Evolutionary conservation across 2,329 filamentous ascomycete species (phyloP).

Genomic region (Chaetomiaceae sp.): DNA sequence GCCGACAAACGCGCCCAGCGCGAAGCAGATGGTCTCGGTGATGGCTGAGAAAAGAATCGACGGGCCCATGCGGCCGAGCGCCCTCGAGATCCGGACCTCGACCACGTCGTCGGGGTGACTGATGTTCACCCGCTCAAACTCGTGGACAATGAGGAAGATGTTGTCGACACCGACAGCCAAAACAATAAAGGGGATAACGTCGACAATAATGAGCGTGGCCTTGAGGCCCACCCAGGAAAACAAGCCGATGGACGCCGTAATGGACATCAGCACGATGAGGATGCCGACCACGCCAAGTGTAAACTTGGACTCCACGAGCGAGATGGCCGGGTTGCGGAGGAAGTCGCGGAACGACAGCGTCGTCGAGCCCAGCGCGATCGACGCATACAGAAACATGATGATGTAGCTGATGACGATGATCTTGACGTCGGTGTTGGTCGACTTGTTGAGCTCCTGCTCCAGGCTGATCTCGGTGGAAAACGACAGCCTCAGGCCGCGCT

Average conservation of each 20-base stretch:
- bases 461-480: slow-evolving; percentile 95
- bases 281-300: slow-evolving; percentile 93
- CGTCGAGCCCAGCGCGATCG: slow-evolving; percentile 83
- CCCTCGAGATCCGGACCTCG: slow-evolving; percentile 77
- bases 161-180: slow-evolving; percentile 97
- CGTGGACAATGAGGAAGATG: slow-evolving; percentile 97
- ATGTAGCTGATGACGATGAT: slow-evolving; percentile 96
- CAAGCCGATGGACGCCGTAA: slow-evolving; percentile 87
- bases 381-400: slow-evolving; percentile 98
- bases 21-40: slow-evolving; percentile 91
- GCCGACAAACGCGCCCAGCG: slow-evolving; percentile 85
- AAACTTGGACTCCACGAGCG: slow-evolving; percentile 94
- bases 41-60: slow-evolving; percentile 94
- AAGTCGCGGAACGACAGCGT: slow-evolving; percentile 73
- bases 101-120: slow-evolving; percentile 87
- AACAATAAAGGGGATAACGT: slow-evolving; percentile 97
- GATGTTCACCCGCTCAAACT: slow-evolving; percentile 91
- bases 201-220: slow-evolving; percentile 94
- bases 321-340: slow-evolving; percentile 74
- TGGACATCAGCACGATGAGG: slow-evolving; percentile 94
- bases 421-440: slow-evolving; percentile 95
- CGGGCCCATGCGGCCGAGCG: slow-evolving; percentile 92
- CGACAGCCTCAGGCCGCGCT: slow-evolving; percentile 77
- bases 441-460: slow-evolving; percentile 95
- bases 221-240: slow-evolving; percentile 91